Base-by-base conservation (phyloP, 305 asterid species). In the Fraxinus platypoda region DNA sequence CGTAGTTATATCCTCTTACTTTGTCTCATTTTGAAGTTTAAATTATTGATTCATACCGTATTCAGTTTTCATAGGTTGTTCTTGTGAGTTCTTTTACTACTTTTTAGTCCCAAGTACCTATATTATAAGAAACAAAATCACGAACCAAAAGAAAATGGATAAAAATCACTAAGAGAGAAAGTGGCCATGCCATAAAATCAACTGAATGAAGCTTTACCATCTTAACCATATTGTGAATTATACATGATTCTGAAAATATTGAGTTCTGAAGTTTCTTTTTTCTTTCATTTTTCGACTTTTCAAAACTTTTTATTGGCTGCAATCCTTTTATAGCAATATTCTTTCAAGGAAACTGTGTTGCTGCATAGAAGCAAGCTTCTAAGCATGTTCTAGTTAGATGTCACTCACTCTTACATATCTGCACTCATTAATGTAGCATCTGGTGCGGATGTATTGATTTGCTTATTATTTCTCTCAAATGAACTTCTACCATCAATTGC, bases 1-100 rank as follows among this genome's bases (percentile, higher is more conserved):
- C 77, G 84, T 76, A 57, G 82, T 83, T 82, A 78, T 33, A 57
- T 35, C 38, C 86, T 74, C 57, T n/a, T 57, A 38, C 81, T 78
- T 64, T 82, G 74, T 66, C 21, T 41, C 75, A 49, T 49, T 74
- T 21, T 62, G 71, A 17, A 62, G 15, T 71, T 12, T 21, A 43
- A 25, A n/a, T 38, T 64, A 76, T 74, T 25, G 31, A 75, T 13
- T 72, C n/a, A 26, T 66, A 17, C 31, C 49, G 15, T 19, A 3
- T 34, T 76, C 78, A n/a, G 59, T 77, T 83, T 74, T 81, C 74
- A 15, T 57, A 33, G 38, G 30, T 59, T 74, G 43, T 78, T 49
- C 31, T 33, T 72, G 41, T 78, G 11, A 9, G n/a, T 19, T 30
- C 13, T 34, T 15, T 66, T 33, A 21, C 8, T 34, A 71, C 76